Conservation (phyloP, 768 basidiomycete genomes). For the Lactarius sanguifluus region DNA sequence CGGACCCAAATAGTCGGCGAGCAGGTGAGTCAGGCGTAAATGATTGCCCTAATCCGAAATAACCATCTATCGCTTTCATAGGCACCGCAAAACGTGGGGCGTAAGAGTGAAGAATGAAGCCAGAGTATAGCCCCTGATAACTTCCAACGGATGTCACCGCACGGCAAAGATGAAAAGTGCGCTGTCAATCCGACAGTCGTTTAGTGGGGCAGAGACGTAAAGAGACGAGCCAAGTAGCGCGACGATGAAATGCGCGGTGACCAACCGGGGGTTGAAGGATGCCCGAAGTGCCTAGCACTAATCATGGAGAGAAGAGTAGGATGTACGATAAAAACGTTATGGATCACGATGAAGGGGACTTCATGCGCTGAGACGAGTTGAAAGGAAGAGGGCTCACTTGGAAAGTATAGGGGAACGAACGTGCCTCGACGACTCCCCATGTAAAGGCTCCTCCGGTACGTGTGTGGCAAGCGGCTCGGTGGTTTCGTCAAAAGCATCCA, state of each 20-base stretch:
- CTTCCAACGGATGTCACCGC: neutral
- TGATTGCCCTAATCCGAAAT: neutral
- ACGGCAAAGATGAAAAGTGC: neutral
- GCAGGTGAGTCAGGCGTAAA: neutral
- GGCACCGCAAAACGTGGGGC: neutral
- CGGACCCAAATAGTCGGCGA: neutral
- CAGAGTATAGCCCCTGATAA: neutral
- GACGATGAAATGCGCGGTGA: neutral
- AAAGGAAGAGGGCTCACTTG: constrained; percentile 24
- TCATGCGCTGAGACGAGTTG: neutral
- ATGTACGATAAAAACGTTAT: neutral
- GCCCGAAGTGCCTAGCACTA: neutral
- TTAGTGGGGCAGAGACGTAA: neutral
- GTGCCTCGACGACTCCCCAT: constrained; percentile 19
- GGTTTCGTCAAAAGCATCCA: constrained; percentile 19
- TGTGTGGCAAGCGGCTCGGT: constrained; percentile 1
- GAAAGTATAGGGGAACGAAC: constrained; percentile 29
- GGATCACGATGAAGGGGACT: neutral
- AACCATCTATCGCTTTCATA: neutral
- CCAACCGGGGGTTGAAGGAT: neutral
- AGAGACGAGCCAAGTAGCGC: neutral
- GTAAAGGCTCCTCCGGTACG: constrained; percentile 5
- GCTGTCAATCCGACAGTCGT: neutral
- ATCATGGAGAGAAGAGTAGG: no score
- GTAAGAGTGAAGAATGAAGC: neutral